Evolutionary conservation across 192 early-diverging fungal genomes (phyloP).

Genomic region (Pilaira anomala): DNA sequence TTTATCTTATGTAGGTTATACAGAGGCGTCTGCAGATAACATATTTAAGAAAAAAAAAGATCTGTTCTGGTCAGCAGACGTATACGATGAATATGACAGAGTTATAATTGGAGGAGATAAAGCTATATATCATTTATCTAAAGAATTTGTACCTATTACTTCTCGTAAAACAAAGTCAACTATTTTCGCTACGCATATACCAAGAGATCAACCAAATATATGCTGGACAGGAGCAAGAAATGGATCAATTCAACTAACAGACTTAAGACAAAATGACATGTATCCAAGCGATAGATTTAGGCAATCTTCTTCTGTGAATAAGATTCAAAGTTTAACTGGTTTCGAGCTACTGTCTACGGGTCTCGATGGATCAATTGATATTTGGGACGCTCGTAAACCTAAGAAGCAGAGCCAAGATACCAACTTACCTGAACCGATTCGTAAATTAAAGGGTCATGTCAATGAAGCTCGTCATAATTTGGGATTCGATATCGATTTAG

Average conservation of each 20-base stretch:
- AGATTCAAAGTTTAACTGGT: not conserved
- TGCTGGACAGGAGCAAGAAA: conserved; percentile 2
- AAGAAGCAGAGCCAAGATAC: not conserved
- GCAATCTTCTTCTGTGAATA: not conserved
- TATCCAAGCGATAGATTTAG: not conserved
- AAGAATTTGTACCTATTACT: not conserved
- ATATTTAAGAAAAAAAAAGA: not conserved
- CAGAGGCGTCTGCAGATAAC: not conserved
- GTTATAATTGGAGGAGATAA: not conserved
- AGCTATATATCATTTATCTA: not conserved
- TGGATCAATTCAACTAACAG: not conserved
- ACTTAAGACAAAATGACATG: not conserved
- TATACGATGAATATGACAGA: not conserved
- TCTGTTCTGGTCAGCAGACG: not conserved
- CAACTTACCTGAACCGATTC: not conserved
- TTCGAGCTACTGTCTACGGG: not conserved
- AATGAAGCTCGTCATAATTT: not conserved
- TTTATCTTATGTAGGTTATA: not conserved
- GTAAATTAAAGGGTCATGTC: not conserved
- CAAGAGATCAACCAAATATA: not conserved
- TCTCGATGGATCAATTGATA: not conserved
- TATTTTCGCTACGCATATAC: not conserved
- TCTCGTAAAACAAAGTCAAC: not conserved
- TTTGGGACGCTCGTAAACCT: conserved; percentile 2
- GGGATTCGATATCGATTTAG: not conserved